Evolutionary conservation across 2,329 filamentous ascomycete species (phyloP).

Genomic region (Neonectria sp.): DNA sequence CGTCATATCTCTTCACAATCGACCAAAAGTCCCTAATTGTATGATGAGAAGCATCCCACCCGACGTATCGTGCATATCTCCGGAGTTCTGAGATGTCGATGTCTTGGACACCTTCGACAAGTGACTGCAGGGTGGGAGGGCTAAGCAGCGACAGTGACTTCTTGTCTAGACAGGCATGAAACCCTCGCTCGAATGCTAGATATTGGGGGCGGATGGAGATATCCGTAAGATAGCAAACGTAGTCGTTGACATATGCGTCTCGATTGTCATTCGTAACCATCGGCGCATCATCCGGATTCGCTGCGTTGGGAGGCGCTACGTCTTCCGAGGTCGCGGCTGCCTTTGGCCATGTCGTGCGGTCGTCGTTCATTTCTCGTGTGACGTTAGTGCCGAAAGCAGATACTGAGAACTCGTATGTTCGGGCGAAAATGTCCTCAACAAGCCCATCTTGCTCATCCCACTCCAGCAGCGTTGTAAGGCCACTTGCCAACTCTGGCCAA

Average conservation of each 20-base stretch:
- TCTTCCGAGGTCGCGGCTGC: conserved; percentile 54
- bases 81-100: conserved; percentile 85
- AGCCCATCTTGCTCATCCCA: conserved; percentile 83
- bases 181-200: conserved; percentile 85
- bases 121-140: conserved; percentile 77
- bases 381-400: conserved; percentile 70
- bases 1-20: conserved; percentile 77
- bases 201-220: conserved; percentile 84
- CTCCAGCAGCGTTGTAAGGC: conserved; percentile 79
- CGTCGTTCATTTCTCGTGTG: conserved; percentile 68
- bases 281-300: conserved; percentile 68
- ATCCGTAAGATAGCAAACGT: conserved; percentile 86
- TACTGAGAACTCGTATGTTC: conserved; percentile 89
- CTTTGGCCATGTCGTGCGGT: conserved; percentile 67
- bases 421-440: conserved; percentile 85
- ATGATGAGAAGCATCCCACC: conserved; percentile 79
- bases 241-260: conserved; percentile 84
- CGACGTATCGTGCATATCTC: conserved; percentile 82
- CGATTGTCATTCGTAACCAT: conserved; percentile 89
- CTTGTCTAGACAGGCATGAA: conserved; percentile 80
- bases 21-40: conserved; percentile 88
- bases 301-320: conserved; percentile 35
- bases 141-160: conserved; percentile 82
- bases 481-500: conserved; percentile 86
- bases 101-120: conserved; percentile 87